Evolutionary conservation across 768 basidiomycete genomes (phyloP).

Genomic region (Panellus pusillus): DNA sequence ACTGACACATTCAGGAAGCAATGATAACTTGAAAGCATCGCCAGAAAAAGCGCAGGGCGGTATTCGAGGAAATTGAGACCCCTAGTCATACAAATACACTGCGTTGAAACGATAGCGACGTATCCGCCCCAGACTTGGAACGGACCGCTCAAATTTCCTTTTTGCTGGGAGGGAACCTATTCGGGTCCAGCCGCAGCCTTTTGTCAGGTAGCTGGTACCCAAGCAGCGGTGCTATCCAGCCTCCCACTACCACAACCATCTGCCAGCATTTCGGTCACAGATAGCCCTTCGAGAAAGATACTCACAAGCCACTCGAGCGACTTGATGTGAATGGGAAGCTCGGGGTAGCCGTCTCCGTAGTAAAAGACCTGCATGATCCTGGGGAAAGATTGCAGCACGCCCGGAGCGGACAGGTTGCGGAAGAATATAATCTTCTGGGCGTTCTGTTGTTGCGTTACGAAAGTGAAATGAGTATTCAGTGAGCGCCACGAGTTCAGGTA

Average conservation of each 20-base stretch:
- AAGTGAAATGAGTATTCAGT: too few species aligned
- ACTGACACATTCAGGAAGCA: too few species aligned
- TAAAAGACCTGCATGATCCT: slow-evolving; percentile 5
- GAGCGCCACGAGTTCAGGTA: too few species aligned
- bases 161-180: background rate
- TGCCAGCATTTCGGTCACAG: background rate
- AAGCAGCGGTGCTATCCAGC: background rate
- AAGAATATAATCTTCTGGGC: slow-evolving; percentile 4
- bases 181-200: background rate
- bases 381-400: background rate
- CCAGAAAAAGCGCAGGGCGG: too few species aligned
- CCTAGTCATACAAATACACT: too few species aligned
- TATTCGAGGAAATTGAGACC: too few species aligned
- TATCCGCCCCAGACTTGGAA: too few species aligned
- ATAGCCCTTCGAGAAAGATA: background rate
- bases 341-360: slow-evolving; percentile 1
- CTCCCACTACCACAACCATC: slow-evolving; percentile 2
- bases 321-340: background rate
- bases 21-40: too few species aligned
- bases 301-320: slow-evolving; percentile 2
- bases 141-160: background rate
- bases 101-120: too few species aligned
- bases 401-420: background rate
- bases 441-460: background rate
- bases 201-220: slow-evolving; percentile 1